Evolutionary conservation across 345 rosid genomes (phyloP).

Genomic region (Populus deltoides): DNA sequence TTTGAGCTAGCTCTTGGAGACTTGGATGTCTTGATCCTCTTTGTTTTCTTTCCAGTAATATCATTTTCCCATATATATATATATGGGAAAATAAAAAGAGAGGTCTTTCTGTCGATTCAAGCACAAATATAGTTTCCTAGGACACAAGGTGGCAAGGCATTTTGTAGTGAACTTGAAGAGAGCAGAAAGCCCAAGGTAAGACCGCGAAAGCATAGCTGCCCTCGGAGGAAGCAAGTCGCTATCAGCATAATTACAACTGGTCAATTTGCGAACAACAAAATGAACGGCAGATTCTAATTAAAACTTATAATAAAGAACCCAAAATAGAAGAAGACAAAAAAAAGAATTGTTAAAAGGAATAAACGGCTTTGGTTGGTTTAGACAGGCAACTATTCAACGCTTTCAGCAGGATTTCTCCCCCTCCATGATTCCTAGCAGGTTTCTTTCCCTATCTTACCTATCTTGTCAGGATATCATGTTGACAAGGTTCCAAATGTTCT

Average conservation of each 20-base stretch:
- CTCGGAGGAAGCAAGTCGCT: background rate
- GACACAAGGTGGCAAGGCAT: too few species aligned
- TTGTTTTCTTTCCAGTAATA: too few species aligned
- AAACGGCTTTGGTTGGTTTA: background rate
- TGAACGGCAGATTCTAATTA: background rate
- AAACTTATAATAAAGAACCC: background rate
- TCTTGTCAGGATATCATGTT: background rate
- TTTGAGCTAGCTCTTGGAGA: too few species aligned
- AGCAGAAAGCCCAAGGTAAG: background rate
- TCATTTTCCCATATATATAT: too few species aligned
- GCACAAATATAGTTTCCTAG: too few species aligned
- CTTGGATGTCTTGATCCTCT: too few species aligned
- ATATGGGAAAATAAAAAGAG: too few species aligned
- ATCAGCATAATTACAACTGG: background rate
- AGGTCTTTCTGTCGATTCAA: too few species aligned
- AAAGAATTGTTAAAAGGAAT: background rate
- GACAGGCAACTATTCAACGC: background rate
- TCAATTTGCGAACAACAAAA: background rate
- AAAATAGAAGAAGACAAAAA: too few species aligned
- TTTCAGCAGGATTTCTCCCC: background rate
- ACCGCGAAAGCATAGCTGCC: background rate
- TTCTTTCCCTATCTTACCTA: background rate
- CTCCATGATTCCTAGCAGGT: background rate
- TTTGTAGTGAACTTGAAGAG: background rate
- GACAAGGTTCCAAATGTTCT: background rate